phyloP scores from a whole-genome alignment of 352 stramenopile genomes.

The Thalassiosira exigua region DNA sequence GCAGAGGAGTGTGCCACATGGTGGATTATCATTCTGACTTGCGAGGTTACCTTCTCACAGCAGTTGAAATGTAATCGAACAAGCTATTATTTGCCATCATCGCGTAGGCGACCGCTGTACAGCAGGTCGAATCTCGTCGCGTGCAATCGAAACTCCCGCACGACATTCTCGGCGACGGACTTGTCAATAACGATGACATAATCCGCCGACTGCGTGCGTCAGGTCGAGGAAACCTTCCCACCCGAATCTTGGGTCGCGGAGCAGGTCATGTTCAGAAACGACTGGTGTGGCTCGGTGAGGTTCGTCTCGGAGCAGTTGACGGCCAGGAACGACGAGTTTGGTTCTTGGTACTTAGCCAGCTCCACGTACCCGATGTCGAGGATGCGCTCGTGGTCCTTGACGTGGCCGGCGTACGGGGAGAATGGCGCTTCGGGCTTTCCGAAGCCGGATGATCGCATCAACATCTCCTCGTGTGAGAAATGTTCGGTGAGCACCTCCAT shows the following conservation, averaged over 20 bases:
- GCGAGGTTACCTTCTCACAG: background rate
- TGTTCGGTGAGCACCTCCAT: constrained; percentile 36
- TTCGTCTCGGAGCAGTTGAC: constrained; percentile 1
- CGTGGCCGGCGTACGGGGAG: constrained; percentile 47
- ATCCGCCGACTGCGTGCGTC: constrained; percentile 13
- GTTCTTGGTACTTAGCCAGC: constrained; percentile 27
- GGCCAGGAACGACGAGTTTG: constrained; percentile 28
- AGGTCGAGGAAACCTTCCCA: background rate
- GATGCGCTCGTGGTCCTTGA: constrained; percentile 61
- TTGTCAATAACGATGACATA: too few species aligned
- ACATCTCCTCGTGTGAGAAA: constrained; percentile 56
- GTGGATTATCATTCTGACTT: constrained; percentile 10
- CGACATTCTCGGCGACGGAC: constrained; percentile 36
- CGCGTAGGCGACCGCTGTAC: constrained; percentile 35
- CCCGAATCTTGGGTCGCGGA: background rate
- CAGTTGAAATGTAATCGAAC: too few species aligned
- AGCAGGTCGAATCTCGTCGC: constrained; percentile 47
- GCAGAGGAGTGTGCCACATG: background rate
- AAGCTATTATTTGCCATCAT: background rate
- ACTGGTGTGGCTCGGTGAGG: background rate
- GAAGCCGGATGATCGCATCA: constrained; percentile 42
- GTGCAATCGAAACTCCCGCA: constrained; percentile 48
- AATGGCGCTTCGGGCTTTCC: constrained; percentile 31
- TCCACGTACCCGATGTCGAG: constrained; percentile 45
- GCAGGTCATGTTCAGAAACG: constrained; percentile 13